Percentiles rank a stretch among this genome's conserved stretches.
Conservation (phyloP, 2,329 filamentous ascomycete genomes). For the Fusarium brevicatenulatum region DNA sequence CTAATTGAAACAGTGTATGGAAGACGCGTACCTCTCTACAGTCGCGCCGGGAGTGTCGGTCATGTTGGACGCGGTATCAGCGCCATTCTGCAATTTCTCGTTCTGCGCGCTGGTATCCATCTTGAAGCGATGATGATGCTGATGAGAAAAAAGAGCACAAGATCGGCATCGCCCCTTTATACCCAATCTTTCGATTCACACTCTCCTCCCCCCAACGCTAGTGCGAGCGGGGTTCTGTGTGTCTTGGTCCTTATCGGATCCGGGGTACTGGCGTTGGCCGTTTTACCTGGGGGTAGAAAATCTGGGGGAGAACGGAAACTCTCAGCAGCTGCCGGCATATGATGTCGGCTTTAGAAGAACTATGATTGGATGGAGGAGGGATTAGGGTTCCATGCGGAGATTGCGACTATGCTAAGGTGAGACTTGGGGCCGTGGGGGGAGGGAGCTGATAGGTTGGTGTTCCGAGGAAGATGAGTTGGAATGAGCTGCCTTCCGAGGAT, state of each 20-base stretch:
- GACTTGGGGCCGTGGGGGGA: background rate
- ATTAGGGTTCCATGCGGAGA: background rate
- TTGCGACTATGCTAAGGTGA: background rate
- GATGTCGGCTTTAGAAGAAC: background rate
- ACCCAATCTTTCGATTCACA: background rate
- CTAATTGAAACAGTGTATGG: fast-evolving
- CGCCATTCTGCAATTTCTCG: constrained; percentile 14
- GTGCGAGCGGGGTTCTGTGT: background rate
- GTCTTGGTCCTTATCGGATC: constrained; percentile 1
- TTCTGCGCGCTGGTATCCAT: constrained; percentile 1
- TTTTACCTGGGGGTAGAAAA: background rate
- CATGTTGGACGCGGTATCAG: constrained; percentile 8
- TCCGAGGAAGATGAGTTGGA: constrained; percentile 3
- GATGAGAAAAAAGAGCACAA: background rate
- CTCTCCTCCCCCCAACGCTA: background rate
- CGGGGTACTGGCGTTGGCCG: background rate
- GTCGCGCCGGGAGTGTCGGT: background rate
- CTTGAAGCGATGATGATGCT: background rate
- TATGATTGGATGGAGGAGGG: background rate
- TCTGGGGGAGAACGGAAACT: constrained; percentile 2
- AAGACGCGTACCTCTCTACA: background rate
- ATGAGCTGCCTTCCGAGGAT: background rate
- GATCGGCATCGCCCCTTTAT: constrained; percentile 2
- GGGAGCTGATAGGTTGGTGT: background rate
- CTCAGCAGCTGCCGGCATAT: constrained; percentile 12